These are phyloP conservation scores for Boletus vermiculosoides DNA, from an alignment of 768 basidiomycete genomes.

Conservation along the genomic window DNA sequence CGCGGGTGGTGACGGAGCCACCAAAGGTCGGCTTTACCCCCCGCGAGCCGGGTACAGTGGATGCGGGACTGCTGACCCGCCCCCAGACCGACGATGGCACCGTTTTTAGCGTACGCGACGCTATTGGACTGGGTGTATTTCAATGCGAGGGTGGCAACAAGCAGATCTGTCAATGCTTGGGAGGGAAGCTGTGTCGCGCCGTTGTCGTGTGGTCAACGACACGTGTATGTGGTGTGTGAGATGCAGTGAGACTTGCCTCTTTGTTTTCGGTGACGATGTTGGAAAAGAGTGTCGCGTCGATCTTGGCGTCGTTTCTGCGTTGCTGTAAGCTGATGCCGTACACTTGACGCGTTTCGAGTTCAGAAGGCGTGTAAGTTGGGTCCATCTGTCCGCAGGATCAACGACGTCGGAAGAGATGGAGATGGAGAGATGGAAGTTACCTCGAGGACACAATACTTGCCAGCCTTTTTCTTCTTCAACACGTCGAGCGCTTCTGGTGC, in stretches of 20 bases:
- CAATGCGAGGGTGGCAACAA: conserved; percentile 92
- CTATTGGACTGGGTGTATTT: conserved; percentile 99
- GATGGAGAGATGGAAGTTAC: conserved; percentile 38
- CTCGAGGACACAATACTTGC: conserved; percentile 97
- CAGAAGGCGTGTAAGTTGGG: conserved; percentile 73
- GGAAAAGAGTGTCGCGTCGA: conserved; percentile 74
- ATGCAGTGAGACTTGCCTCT: conserved; percentile 49
- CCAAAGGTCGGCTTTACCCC: conserved; percentile 98
- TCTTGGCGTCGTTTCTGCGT: conserved; percentile 84
- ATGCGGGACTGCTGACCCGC: conserved; percentile 99
- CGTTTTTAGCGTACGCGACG: conserved; percentile 91
- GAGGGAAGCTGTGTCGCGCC: conserved; percentile 57
- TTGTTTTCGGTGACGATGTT: conserved; percentile 91
- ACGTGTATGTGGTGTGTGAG: background rate
- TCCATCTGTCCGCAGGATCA: conserved; percentile 65
- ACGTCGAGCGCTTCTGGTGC: conserved; percentile 84
- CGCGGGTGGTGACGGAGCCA: conserved; percentile 97
- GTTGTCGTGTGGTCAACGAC: background rate
- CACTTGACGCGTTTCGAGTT: conserved; percentile 90
- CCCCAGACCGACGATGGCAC: conserved; percentile 92
- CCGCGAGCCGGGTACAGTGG: conserved; percentile 97
- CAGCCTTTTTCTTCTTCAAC: conserved; percentile 93
- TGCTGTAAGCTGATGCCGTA: conserved; percentile 92
- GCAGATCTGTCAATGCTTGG: conserved; percentile 82
- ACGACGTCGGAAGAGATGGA: background rate